Conservation (phyloP, 148 eudicot species). For the Salicornia ramosissima region DNA sequence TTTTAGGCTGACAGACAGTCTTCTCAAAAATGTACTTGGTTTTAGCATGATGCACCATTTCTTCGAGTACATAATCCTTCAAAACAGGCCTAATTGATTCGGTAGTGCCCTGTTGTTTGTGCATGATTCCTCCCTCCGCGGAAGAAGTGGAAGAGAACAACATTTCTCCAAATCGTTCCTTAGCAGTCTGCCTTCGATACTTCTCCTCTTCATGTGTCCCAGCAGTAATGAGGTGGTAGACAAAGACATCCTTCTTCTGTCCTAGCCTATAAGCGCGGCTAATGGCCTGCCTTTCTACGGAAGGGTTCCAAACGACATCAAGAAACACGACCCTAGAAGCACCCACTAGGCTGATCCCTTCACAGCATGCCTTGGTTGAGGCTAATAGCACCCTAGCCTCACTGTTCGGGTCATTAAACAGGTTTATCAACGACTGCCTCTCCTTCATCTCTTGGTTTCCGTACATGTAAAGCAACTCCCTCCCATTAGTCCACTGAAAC, state of each 20-base stretch:
- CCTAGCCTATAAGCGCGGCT: conserved; percentile 81
- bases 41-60: conserved; percentile 40
- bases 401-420: conserved; percentile 52
- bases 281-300: conserved; percentile 75
- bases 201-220: conserved; percentile 51
- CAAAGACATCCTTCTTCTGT: conserved; percentile 52
- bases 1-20: conserved; percentile 46
- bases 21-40: conserved; percentile 38
- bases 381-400: conserved; percentile 61
- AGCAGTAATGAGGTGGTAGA: conserved; percentile 51
- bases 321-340: conserved; percentile 77
- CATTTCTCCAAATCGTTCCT: conserved; percentile 51
- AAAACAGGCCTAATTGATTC: conserved; percentile 1
- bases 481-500: conserved; percentile 50
- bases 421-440: conserved; percentile 37
- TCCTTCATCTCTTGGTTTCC: conserved; percentile 40
- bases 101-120: conserved; percentile 2
- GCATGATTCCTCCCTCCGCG: conserved; percentile 12
- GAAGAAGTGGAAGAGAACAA: conserved; percentile 40
- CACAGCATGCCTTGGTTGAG: conserved; percentile 63
- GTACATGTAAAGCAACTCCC: conserved; percentile 45
- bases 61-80: conserved; percentile 48
- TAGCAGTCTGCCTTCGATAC: conserved; percentile 41
- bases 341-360: conserved; percentile 74
- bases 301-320: conserved; percentile 82